Conservation (phyloP, 1,139 yeast species). For the Geotrichum restrictum region DNA sequence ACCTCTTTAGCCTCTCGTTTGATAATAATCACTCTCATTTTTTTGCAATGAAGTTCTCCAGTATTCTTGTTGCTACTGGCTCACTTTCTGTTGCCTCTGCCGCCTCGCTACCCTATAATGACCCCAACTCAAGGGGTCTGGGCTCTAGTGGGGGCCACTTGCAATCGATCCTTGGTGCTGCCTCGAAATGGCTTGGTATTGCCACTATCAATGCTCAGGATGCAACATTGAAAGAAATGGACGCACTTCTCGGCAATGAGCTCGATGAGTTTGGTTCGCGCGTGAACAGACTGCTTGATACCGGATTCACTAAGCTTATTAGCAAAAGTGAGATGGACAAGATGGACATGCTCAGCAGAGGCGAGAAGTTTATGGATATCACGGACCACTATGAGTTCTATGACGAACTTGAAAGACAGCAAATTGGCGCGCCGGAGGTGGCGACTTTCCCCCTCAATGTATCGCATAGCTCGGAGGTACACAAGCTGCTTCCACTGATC, state of each 20-base stretch:
- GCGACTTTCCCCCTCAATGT: slow-evolving; percentile 10
- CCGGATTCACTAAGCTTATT: background rate
- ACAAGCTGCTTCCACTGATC: slow-evolving; percentile 8
- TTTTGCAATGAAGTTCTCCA: background rate
- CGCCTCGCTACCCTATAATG: background rate
- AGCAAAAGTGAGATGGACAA: background rate
- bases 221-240: background rate
- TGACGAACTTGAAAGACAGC: slow-evolving; percentile 7
- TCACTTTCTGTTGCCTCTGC: background rate
- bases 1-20: background rate
- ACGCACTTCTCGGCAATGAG: background rate
- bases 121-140: background rate
- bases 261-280: background rate
- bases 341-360: slow-evolving; percentile 3
- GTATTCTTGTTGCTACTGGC: background rate
- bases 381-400: slow-evolving; percentile 20
- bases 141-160: background rate
- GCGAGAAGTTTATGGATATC: slow-evolving; percentile 19
- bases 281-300: slow-evolving; percentile 1
- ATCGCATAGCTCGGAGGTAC: slow-evolving; percentile 5
- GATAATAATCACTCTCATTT: background rate
- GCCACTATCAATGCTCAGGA: background rate
- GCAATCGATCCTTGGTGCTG: background rate
- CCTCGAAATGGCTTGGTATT: background rate
- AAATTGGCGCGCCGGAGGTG: background rate